These are phyloP conservation scores for Vaccinium corymbosum DNA, from an alignment of 148 eudicot genomes.

Conservation along the genomic window DNA sequence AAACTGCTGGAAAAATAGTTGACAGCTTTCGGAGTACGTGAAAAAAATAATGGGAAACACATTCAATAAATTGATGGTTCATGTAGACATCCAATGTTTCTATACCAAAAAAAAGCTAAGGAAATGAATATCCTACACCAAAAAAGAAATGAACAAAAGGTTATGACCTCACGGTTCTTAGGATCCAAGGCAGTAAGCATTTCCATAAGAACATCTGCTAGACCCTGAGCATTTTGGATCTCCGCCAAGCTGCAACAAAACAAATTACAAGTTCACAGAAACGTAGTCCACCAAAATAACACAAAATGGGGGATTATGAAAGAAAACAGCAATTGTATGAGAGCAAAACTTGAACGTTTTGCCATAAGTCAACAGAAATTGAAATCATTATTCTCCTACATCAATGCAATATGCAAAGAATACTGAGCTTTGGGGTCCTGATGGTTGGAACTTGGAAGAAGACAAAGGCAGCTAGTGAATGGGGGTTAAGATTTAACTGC, in stretches of 20 bases:
- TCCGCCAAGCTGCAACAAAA: conserved; percentile 28
- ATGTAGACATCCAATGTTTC: neutral
- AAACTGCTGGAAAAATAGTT: neutral
- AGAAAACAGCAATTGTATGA: neutral
- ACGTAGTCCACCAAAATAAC: neutral
- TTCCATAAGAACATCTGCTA: conserved; percentile 70
- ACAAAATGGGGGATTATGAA: neutral
- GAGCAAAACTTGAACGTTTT: neutral
- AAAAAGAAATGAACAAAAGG: neutral
- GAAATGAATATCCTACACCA: neutral
- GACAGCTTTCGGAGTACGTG: neutral
- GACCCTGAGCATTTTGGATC: conserved; percentile 70
- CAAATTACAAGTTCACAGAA: neutral
- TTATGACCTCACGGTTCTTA: conserved; percentile 43
- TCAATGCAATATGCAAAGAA: neutral
- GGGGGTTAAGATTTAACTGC: neutral
- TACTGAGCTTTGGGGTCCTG: neutral
- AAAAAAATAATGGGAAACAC: neutral
- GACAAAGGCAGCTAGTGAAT: neutral
- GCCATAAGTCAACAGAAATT: neutral
- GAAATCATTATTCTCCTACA: neutral
- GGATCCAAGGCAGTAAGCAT: conserved; percentile 80
- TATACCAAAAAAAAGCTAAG: neutral
- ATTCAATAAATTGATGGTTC: neutral
- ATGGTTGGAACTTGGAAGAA: neutral